These are phyloP conservation scores for Fraxinus latifolia DNA, from an alignment of 305 asterid species.

Conservation along the genomic window DNA sequence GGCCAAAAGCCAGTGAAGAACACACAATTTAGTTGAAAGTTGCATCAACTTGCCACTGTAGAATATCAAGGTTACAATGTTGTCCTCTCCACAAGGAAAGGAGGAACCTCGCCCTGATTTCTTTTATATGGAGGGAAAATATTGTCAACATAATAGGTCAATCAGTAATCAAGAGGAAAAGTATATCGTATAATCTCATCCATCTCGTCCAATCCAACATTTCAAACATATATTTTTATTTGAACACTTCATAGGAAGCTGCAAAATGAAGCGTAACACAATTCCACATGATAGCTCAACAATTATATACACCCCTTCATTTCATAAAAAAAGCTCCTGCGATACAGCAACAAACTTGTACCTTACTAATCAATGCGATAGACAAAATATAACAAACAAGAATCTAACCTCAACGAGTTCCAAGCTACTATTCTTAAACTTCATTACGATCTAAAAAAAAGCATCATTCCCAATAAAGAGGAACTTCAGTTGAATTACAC, in stretches of 20 bases:
- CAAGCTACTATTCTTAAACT: constrained; percentile 19
- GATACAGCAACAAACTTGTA: neutral
- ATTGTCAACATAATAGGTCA: neutral
- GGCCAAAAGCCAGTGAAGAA: neutral
- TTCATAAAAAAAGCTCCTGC: neutral
- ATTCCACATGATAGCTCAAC: neutral
- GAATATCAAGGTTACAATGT: neutral
- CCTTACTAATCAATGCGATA: neutral
- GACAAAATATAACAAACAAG: neutral
- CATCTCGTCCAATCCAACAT: neutral
- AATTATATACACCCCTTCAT: neutral
- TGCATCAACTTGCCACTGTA: neutral
- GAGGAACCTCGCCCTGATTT: neutral
- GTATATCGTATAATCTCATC: neutral
- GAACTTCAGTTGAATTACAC: neutral
- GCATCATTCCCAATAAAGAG: neutral
- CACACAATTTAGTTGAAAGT: neutral
- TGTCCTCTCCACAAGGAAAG: neutral
- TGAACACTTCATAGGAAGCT: neutral
- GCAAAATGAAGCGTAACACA: neutral
- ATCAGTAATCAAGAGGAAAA: neutral
- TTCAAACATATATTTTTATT: neutral
- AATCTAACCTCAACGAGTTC: constrained; percentile 5
- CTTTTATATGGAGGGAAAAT: neutral
- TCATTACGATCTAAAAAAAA: neutral